Evolutionary conservation across 1,139 yeast species (phyloP).

Genomic region (Zygoascus meyerae): DNA sequence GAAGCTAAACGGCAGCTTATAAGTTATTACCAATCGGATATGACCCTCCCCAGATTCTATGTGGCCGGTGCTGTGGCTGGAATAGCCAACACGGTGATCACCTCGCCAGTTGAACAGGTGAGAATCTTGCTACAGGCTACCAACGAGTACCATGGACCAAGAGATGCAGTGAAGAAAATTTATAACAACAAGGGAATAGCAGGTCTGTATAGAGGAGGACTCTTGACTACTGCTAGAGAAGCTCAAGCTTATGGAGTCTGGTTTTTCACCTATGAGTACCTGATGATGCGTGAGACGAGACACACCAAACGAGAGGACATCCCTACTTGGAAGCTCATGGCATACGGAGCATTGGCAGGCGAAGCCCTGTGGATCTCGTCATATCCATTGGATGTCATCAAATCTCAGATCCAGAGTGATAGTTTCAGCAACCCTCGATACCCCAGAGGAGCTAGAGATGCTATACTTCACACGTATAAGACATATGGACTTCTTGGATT

Average conservation of each 20-base stretch:
- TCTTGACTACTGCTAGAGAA: slow-evolving; percentile 59
- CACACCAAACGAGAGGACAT: slow-evolving; percentile 43
- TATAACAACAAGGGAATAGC: slow-evolving; percentile 41
- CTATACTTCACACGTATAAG: slow-evolving; percentile 43
- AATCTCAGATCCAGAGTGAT: slow-evolving; percentile 66
- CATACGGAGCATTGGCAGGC: slow-evolving; percentile 66
- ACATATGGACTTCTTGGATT: slow-evolving; percentile 52
- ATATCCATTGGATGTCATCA: slow-evolving; percentile 67
- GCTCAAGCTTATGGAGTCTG: slow-evolving; percentile 79
- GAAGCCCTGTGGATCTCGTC: slow-evolving; percentile 66
- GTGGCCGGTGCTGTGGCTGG: slow-evolving; percentile 75
- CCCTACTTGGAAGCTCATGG: slow-evolving; percentile 55
- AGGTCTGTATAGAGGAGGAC: slow-evolving; percentile 59
- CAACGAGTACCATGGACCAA: slow-evolving; percentile 39
- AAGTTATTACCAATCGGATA: slow-evolving; percentile 28
- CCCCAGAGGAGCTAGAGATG: slow-evolving; percentile 42
- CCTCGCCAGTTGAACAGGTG: slow-evolving; percentile 72
- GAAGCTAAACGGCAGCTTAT: slow-evolving; percentile 61
- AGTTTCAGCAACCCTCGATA: slow-evolving; percentile 44
- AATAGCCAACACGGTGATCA: slow-evolving; percentile 63
- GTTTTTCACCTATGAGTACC: slow-evolving; percentile 66
- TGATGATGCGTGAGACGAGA: slow-evolving; percentile 38
- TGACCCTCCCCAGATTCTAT: slow-evolving; percentile 58
- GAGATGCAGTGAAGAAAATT: slow-evolving; percentile 47
- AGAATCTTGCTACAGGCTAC: slow-evolving; percentile 56